A percentile compares a stretch with the other conserved stretches of the same genome.
Evolutionary conservation across 768 basidiomycete genomes (phyloP).

Genomic region (Trametes cingulata): DNA sequence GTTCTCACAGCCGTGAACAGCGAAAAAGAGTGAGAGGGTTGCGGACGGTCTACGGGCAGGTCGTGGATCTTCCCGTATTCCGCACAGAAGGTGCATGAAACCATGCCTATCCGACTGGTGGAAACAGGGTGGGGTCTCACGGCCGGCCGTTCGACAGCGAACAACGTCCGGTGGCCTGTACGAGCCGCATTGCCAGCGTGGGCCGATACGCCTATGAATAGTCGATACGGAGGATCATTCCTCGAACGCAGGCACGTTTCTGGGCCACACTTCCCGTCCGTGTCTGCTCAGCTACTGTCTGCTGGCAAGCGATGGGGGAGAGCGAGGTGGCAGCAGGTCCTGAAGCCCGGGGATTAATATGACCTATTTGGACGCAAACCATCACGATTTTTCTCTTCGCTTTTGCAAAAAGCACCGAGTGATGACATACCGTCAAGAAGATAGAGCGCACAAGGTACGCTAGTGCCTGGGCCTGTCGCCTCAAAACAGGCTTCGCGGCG

Average conservation of each 20-base stretch:
- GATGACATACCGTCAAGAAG: slow-evolving; percentile 4
- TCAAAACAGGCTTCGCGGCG: neutral
- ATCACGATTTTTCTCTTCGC: neutral
- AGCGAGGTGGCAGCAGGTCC: neutral
- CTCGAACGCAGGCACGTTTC: slow-evolving; percentile 1
- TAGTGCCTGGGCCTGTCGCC: slow-evolving; percentile 14
- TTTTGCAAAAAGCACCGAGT: slow-evolving; percentile 8
- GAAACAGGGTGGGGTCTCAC: slow-evolving; percentile 8
- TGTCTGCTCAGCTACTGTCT: neutral
- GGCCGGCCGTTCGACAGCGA: neutral
- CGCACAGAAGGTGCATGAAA: neutral
- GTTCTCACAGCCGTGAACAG: slow-evolving; percentile 10
- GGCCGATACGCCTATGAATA: slow-evolving; percentile 9
- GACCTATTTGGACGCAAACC: neutral
- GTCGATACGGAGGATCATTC: neutral
- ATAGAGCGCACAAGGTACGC: slow-evolving; percentile 7
- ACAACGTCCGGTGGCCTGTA: slow-evolving; percentile 6
- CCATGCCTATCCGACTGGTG: slow-evolving; percentile 1
- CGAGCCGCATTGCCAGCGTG: slow-evolving; percentile 7
- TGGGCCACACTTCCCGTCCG: neutral
- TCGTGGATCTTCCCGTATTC: neutral
- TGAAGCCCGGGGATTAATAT: neutral
- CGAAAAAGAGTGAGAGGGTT: slow-evolving; percentile 8
- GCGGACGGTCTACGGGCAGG: neutral
- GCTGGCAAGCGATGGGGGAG: neutral